Evolutionary conservation across 805 yeast genomes (phyloP).

Genomic region (Priceomyces carsonii): DNA sequence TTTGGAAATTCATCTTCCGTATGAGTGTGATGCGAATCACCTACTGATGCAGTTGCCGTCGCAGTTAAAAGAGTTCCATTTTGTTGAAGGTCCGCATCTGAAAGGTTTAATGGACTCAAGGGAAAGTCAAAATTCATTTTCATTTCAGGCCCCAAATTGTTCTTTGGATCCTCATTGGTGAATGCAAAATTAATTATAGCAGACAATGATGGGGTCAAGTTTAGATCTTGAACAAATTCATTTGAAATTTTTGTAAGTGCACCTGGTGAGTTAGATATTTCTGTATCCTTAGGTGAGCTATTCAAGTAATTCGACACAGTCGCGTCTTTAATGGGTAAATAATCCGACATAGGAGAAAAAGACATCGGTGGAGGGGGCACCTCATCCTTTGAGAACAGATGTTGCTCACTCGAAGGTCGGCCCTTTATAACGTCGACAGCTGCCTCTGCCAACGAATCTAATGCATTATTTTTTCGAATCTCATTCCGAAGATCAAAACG

Average conservation of each 20-base stretch:
- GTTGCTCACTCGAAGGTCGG: constrained; percentile 7
- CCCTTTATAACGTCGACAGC: constrained; percentile 32
- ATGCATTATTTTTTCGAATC: constrained; percentile 10
- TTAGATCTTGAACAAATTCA: constrained; percentile 15
- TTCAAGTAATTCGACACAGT: background rate
- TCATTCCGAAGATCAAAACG: constrained; percentile 6
- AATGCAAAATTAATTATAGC: constrained; percentile 38
- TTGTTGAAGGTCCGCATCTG: constrained; percentile 8
- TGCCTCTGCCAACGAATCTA: constrained; percentile 36
- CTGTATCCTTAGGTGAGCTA: constrained; percentile 1
- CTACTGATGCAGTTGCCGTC: no score
- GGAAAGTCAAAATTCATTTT: constrained; percentile 22
- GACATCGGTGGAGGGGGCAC: constrained; percentile 6
- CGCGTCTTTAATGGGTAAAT: constrained; percentile 1
- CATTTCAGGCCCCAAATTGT: constrained; percentile 10
- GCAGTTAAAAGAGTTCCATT: no score
- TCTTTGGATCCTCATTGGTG: constrained; percentile 21
- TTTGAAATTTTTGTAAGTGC: background rate
- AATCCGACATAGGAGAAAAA: constrained; percentile 15
- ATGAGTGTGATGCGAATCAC: no score
- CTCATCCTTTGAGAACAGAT: constrained; percentile 4
- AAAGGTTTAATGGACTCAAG: constrained; percentile 25
- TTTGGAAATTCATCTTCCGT: no score
- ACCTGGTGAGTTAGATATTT: background rate
- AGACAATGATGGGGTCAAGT: constrained; percentile 38